Conservation (phyloP, 129 eudicot species). For the Calendula officinalis region DNA sequence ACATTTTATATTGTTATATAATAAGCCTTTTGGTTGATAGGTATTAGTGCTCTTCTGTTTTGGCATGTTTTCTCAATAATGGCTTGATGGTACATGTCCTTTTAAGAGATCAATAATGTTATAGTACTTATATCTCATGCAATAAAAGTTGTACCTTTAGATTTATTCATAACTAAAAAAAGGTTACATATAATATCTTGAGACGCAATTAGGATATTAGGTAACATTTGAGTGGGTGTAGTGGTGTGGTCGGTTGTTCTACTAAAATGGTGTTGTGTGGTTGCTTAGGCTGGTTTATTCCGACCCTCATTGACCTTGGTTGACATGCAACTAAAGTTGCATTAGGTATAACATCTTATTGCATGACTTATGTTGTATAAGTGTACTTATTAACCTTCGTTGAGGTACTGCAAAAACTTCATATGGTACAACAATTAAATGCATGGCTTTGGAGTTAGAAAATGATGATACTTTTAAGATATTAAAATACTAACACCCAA, state of each 20-base stretch:
- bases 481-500: background rate
- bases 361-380: background rate
- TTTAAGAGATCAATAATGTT: slow-evolving; percentile 21
- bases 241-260: too few species aligned
- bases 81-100: slow-evolving; percentile 43
- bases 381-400: too few species aligned
- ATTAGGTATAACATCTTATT: background rate
- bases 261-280: too few species aligned
- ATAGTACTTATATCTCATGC: slow-evolving; percentile 23
- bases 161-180: slow-evolving; percentile 22
- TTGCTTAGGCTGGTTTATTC: background rate
- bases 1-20: too few species aligned
- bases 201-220: too few species aligned
- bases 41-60: slow-evolving; percentile 41
- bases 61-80: slow-evolving; percentile 45
- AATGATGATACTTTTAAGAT: background rate
- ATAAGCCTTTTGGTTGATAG: background rate
- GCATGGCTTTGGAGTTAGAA: too few species aligned
- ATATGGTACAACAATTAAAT: too few species aligned
- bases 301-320: background rate
- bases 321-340: background rate
- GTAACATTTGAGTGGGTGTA: too few species aligned
- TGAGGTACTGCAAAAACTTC: too few species aligned
- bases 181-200: slow-evolving; percentile 6
- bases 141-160: slow-evolving; percentile 11